Base-by-base conservation (phyloP, 2,329 filamentous ascomycete species). In the Dothistroma septosporum region DNA sequence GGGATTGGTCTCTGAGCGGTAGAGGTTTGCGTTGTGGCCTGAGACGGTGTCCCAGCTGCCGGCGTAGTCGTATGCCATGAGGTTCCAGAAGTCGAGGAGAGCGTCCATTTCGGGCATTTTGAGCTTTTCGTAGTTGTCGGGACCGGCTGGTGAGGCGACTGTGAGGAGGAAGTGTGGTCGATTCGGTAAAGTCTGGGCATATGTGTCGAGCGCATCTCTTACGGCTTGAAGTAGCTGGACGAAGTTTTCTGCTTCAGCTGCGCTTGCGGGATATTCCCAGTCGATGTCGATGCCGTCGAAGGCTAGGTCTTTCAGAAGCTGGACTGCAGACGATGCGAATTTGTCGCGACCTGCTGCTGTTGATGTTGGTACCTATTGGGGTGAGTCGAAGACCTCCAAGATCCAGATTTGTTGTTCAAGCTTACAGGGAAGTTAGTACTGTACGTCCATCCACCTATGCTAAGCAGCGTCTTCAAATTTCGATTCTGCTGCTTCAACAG, bases 1-100 rank as follows among this genome's bases (percentile, higher is more conserved):
- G 0, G 89, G 84, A 70, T 87, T 84, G 8, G 76, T 70, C 1
- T 66, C 66, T 24, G 83, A 87, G 0, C 82, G 80, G 70, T 83
- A 88, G 37, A 97, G 73, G 73, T 96, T 97, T 2, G 92, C 85
- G 73, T 91, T 87, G 76, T 97, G 92, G 4, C 88, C 91, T 0
- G 90, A 80, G 2, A 72, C 72, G 3, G 76, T 69, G 69, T 92
- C 89, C 91, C 91, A 97, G 2, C 86, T 88, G 0, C 93, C 93
- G 11, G 91, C 87, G 59, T 77, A 82, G 62, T 81, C 80, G 65
- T 82, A 82, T 0, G 77, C 77, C 79, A 82, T 81, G 37, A 82
- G 62, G 58, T 81, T 82, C 70, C 79, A 78, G 61, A 81, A 80
- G 66, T 81, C 79, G 8, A 80, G 70, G 14, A 74, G 73, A 14